Evolutionary conservation across 148 eudicot species (phyloP), one percentile per base, ranked within the genome.

Genomic region (Vaccinium darrowii): DNA sequence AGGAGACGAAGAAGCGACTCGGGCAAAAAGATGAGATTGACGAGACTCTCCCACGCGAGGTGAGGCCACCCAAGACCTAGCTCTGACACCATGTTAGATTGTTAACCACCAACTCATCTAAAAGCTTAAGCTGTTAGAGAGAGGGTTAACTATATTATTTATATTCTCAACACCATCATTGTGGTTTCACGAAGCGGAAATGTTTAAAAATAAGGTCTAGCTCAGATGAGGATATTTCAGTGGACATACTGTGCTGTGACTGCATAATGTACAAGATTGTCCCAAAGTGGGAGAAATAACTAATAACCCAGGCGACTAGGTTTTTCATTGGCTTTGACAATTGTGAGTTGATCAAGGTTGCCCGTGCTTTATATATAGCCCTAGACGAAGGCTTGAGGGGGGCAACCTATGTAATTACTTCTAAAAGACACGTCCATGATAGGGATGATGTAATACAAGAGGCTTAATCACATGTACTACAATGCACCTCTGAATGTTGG

Each of bases 161-260:
- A 33, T 33, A 33, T 33, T 33, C 36, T 33, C 36, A 33, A 33
- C 36, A 25, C 75, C 43, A 71, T 71, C 39, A 33, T 73, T 54
- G 47, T 36, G 77, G 50, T 43, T 43, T 76, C 16, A 47, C 36
- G 77, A 18, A 76, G 54, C 54, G 1, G 57, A 52, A 47, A 63
- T 76, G 80, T 76, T 76, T 76, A 11, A 23, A 39, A 74, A 74
- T 74, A 39, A 43, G 78, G 78, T 74, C 51, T 74, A 43, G n/a
- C 21, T 74, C 50, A 74, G 50, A 74, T 71, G 15, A 14, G 49
- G 23, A 16, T 36, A 36, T 19, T 71, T 2, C 30, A 74, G n/a
- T 36, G 23, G 78, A 74, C 12, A 2, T 18, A 8, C 30, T 23
- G 30, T 63, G 30, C 13, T 23, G 27, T 63, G 30, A 63, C 71